Evolutionary conservation across 164 flowering plant species (phyloP).

Genomic region (Stephania cephalantha): DNA sequence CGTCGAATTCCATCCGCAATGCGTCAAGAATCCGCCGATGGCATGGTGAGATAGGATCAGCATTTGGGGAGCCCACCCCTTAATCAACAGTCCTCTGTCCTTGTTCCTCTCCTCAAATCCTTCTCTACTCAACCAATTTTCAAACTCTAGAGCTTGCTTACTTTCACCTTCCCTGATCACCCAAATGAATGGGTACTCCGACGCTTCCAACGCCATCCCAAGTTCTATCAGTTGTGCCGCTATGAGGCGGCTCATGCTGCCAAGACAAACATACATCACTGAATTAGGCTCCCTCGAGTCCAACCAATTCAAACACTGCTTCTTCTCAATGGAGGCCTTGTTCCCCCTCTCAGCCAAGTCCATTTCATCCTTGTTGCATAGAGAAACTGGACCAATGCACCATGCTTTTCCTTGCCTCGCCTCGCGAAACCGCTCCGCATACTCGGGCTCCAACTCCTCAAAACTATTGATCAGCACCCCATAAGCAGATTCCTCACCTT

Average conservation of each 20-base stretch:
- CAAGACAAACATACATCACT: constrained; percentile 34
- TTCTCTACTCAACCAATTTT: constrained; percentile 25
- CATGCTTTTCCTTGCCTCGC: constrained; percentile 14
- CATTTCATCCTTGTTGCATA: constrained; percentile 14
- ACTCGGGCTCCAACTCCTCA: constrained; percentile 10
- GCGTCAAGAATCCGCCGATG: constrained; percentile 42
- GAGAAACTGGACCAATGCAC: constrained; percentile 40
- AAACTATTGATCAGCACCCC: too few relatives aligned
- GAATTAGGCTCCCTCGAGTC: constrained; percentile 21
- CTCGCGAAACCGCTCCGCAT: constrained; percentile 11
- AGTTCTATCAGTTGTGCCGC: constrained; percentile 29
- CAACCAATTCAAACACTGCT: constrained; percentile 35
- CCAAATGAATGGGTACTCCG: constrained; percentile 34
- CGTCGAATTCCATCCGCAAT: constrained; percentile 15
- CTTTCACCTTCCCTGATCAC: constrained; percentile 20
- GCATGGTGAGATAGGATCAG: constrained; percentile 35
- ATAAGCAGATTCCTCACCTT: too few relatives aligned
- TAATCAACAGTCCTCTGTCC: constrained; percentile 29
- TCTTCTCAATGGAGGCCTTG: constrained; percentile 15
- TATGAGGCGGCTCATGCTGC: constrained; percentile 23
- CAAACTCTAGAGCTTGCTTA: constrained; percentile 11
- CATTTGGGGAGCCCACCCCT: constrained; percentile 50
- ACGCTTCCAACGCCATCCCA: constrained; percentile 32
- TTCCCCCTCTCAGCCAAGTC: constrained; percentile 33
- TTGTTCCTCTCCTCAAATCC: constrained; percentile 28